Evolutionary conservation across 495 filamentous ascomycete genomes (phyloP).

Genomic region (Aeminium ludgeri): DNA sequence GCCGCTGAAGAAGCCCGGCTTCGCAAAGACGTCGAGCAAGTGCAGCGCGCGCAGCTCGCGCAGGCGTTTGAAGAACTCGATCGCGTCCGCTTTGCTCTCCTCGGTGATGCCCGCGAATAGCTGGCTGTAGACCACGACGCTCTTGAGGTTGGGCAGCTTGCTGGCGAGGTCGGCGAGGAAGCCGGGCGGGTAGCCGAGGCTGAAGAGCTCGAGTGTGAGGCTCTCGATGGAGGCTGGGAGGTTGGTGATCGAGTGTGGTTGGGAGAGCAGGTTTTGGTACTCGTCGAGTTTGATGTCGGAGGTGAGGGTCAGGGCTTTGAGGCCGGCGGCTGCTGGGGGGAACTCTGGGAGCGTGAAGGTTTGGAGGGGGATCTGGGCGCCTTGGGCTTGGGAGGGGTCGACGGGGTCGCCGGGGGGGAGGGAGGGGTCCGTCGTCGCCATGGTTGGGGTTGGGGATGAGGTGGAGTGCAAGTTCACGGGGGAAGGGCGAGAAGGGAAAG

Average conservation of each 20-base stretch:
- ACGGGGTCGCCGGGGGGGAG: conserved; percentile 12
- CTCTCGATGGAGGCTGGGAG: conserved; percentile 18
- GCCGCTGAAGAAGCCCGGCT: conserved; percentile 18
- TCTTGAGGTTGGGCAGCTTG: conserved; percentile 20
- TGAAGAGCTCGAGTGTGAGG: conserved; percentile 30
- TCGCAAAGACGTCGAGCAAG: conserved; percentile 27
- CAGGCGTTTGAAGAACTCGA: conserved; percentile 19
- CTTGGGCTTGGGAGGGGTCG: conserved; percentile 15
- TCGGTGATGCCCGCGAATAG: conserved; percentile 25
- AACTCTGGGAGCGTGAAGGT: conserved; percentile 21
- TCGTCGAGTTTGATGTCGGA: conserved; percentile 24
- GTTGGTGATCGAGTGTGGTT: conserved; percentile 8
- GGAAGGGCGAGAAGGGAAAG: not conserved
- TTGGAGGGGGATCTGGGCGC: conserved; percentile 24
- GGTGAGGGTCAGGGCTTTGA: conserved; percentile 22
- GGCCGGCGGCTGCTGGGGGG: conserved; percentile 17
- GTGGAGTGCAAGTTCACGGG: not conserved
- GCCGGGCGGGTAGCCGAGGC: conserved; percentile 26
- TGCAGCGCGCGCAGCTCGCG: conserved; percentile 23
- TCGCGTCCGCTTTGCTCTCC: conserved; percentile 20
- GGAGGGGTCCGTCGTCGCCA: conserved; percentile 13
- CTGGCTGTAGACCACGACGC: conserved; percentile 25
- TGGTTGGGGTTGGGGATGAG: conserved; percentile 1
- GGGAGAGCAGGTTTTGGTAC: conserved; percentile 17
- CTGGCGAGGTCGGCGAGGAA: conserved; percentile 22